Conservation (phyloP, 305 asterid species). For the Solanum hybrid region DNA sequence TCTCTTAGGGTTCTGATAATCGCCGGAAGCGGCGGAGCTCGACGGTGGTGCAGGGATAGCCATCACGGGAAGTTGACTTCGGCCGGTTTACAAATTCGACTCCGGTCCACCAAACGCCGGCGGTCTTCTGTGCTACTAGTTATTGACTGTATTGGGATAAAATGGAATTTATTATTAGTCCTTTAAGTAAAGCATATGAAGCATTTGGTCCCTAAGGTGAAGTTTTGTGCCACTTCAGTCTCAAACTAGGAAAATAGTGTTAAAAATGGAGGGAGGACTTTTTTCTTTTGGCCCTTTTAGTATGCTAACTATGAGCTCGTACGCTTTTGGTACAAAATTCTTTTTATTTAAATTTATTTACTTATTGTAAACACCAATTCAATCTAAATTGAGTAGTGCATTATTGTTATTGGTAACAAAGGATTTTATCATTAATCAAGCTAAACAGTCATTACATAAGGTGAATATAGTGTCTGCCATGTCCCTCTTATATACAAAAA, state of each 20-base stretch:
- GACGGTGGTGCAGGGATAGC: conserved; percentile 25
- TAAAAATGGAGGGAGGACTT: neutral
- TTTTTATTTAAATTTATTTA: neutral
- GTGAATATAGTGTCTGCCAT: neutral
- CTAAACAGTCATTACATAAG: neutral
- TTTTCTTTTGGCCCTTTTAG: neutral
- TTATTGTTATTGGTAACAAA: too few species aligned
- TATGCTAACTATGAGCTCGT: neutral
- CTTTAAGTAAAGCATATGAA: neutral
- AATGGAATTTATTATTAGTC: neutral
- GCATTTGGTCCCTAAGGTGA: neutral
- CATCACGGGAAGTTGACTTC: conserved; percentile 7
- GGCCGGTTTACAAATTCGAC: neutral
- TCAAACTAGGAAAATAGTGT: neutral
- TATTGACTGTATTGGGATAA: neutral
- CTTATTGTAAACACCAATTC: neutral
- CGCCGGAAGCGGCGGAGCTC: conserved; percentile 13
- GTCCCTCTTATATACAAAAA: neutral
- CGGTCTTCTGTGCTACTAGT: neutral
- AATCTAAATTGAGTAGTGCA: neutral
- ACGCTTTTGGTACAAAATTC: neutral
- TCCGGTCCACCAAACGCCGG: neutral
- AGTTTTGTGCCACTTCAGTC: neutral
- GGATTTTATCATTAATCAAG: neutral
- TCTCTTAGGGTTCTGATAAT: conserved; percentile 21